Evolutionary conservation across 2,329 filamentous ascomycete genomes (phyloP).

Genomic region (Metarhizium sp.): DNA sequence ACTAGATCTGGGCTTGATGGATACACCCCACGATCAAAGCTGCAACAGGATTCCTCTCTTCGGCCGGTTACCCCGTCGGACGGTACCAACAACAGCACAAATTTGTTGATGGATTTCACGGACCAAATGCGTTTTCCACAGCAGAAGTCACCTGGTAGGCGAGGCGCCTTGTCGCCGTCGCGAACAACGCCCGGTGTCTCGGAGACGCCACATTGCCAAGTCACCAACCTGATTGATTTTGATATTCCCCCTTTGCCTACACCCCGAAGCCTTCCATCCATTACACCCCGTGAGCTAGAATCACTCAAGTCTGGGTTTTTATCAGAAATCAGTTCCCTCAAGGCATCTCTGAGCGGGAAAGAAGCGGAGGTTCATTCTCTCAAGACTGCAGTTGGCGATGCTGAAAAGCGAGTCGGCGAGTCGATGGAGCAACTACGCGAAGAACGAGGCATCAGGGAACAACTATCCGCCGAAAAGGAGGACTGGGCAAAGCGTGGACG

Average conservation of each 20-base stretch:
- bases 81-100: slow-evolving; percentile 57
- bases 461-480: slow-evolving; percentile 64
- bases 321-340: slow-evolving; percentile 90
- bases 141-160: slow-evolving; percentile 38
- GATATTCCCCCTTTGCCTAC: slow-evolving; percentile 92
- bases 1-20: slow-evolving; percentile 37
- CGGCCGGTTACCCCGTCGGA: slow-evolving; percentile 21
- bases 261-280: slow-evolving; percentile 79
- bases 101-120: slow-evolving; percentile 79
- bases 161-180: slow-evolving; percentile 20
- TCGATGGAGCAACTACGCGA: slow-evolving; percentile 77
- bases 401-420: slow-evolving; percentile 84
- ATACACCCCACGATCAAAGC: slow-evolving; percentile 27
- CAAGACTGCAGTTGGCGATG: slow-evolving; percentile 79
- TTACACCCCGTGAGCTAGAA: slow-evolving; percentile 88
- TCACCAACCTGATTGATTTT: slow-evolving; percentile 61
- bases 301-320: slow-evolving; percentile 83
- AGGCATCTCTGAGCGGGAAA: slow-evolving; percentile 82
- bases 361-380: slow-evolving; percentile 85
- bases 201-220: slow-evolving; percentile 41
- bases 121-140: slow-evolving; percentile 50
- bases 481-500: slow-evolving; percentile 77
- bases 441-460: slow-evolving; percentile 59
- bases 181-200: slow-evolving; percentile 19
- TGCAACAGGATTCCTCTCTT: slow-evolving; percentile 19